Conservation (phyloP, 306 rosid species). For the Lathyrus aphaca region DNA sequence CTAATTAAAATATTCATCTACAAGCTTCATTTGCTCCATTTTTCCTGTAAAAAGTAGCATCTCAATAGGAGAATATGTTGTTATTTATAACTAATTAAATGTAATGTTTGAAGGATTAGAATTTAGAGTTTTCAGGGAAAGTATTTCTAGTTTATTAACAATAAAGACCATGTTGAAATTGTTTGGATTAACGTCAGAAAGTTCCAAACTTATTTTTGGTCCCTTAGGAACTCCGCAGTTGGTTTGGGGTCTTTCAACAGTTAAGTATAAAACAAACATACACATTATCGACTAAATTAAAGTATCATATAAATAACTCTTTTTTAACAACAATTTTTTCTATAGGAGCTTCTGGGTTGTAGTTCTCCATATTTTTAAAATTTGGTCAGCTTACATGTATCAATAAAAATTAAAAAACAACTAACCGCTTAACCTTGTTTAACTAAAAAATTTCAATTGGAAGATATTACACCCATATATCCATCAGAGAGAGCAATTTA, state of each 20-base stretch:
- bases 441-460: constrained; percentile 5
- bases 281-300: constrained; percentile 11
- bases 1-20: constrained; percentile 26
- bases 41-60: background rate
- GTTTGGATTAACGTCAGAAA: background rate
- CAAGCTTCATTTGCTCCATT: constrained; percentile 22
- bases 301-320: background rate
- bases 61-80: constrained; percentile 4
- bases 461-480: background rate
- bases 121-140: constrained; percentile 11
- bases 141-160: constrained; percentile 6
- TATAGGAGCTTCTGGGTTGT: background rate
- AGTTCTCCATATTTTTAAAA: background rate
- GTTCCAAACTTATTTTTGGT: background rate
- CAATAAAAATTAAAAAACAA: constrained; percentile 15
- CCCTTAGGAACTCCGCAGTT: background rate
- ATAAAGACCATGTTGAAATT: background rate
- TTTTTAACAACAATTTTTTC: constrained; percentile 10
- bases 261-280: background rate
- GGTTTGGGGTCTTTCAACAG: background rate
- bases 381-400: background rate
- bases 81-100: constrained; percentile 2
- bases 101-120: constrained; percentile 14
- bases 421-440: constrained; percentile 12
- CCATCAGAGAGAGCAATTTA: constrained; percentile 9